Evolutionary conservation across 2,329 filamentous ascomycete species (phyloP), one percentile per base, ranked within the genome.

Genomic region (Fulvia fulva): DNA sequence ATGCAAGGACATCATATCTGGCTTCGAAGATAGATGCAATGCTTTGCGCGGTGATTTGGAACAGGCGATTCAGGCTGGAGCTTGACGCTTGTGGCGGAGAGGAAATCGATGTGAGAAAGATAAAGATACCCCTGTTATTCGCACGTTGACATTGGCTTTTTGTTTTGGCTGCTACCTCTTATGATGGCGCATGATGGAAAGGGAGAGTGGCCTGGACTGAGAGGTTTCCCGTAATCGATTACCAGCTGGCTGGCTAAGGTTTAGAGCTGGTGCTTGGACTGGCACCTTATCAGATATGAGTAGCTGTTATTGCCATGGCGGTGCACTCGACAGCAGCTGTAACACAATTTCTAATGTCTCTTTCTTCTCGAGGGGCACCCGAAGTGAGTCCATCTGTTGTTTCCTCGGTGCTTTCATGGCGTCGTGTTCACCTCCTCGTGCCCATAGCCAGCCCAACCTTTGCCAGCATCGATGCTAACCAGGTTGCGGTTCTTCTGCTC

Each of bases 1-100:
- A 14, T 97, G 94, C 74, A 82, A 87, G 4, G 91, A 95, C 60
- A 92, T 99, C 1, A 87, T 97, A 32, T 87, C 88, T 47, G 94
- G 94, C 0, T 97, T 99, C 69, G 93, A 97, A 74, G 87, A 91
- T 70, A 87, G 93, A 1, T 97, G 91, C 75, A 87, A 92, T 57
- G 83, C 85, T 57, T 94, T 92, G 89, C 84, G 92, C 70, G 64
- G 59, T 47, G 64, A 63, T 49, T 45, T 68, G 59, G 64, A 62
- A 22, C 43, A 56, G 30, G 53, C 45, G n/a, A 46, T 53, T 16
- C 37, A 41, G 37, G 37, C 37, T 19, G 37, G 37, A 41, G 37
- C 37, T 41, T 41, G 37, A 41, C 3, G 37, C 7, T n/a, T 19
- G 37, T n/a, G 28, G 28, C 37, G 14, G 8, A 41, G 37, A 19